A percentile compares a stretch with the other conserved stretches of the same genome.
phyloP scores from a whole-genome alignment of 768 basidiomycete genomes.

The Leccinum subtestaceum region DNA sequence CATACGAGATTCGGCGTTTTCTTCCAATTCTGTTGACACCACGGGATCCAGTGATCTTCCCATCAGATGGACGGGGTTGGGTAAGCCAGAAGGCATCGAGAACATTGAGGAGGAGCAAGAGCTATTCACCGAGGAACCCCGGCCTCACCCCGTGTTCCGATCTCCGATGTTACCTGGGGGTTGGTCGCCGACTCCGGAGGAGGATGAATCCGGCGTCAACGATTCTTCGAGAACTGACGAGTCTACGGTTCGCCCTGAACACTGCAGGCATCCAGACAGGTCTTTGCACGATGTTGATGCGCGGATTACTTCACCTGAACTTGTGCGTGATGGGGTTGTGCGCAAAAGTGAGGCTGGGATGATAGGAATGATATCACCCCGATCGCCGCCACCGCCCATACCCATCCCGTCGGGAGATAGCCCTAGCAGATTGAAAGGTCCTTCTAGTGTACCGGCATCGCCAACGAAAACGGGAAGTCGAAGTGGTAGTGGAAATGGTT shows the following conservation, averaged over 20 bases:
- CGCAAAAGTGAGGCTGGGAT: slow-evolving; percentile 66
- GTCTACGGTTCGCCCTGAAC: slow-evolving; percentile 25
- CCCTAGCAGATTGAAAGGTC: slow-evolving; percentile 20
- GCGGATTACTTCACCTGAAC: slow-evolving; percentile 52
- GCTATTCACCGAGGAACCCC: slow-evolving; percentile 25
- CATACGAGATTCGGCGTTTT: slow-evolving; percentile 61
- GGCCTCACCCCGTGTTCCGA: slow-evolving; percentile 25
- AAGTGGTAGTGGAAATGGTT: slow-evolving; percentile 49
- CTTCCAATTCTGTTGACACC: slow-evolving; percentile 42
- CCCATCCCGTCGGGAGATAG: slow-evolving; percentile 29
- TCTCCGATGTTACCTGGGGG: slow-evolving; percentile 48
- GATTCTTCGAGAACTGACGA: slow-evolving; percentile 29
- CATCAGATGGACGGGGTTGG: slow-evolving; percentile 59
- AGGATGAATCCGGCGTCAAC: slow-evolving; percentile 40
- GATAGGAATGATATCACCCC: slow-evolving; percentile 47
- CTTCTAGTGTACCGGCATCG: slow-evolving; percentile 28
- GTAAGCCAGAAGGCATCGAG: slow-evolving; percentile 37
- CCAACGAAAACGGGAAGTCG: slow-evolving; percentile 34
- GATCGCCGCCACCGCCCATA: slow-evolving; percentile 24
- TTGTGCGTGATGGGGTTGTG: slow-evolving; percentile 41
- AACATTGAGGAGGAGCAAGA: slow-evolving; percentile 36
- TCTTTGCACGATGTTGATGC: slow-evolving; percentile 49
- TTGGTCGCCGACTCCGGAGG: slow-evolving; percentile 54
- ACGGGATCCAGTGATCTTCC: slow-evolving; percentile 50
- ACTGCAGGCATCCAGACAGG: slow-evolving; percentile 30